Percentiles rank a stretch among this genome's conserved stretches.
Conservation (phyloP, 495 filamentous ascomycete genomes). For the Podospora appendiculata region DNA sequence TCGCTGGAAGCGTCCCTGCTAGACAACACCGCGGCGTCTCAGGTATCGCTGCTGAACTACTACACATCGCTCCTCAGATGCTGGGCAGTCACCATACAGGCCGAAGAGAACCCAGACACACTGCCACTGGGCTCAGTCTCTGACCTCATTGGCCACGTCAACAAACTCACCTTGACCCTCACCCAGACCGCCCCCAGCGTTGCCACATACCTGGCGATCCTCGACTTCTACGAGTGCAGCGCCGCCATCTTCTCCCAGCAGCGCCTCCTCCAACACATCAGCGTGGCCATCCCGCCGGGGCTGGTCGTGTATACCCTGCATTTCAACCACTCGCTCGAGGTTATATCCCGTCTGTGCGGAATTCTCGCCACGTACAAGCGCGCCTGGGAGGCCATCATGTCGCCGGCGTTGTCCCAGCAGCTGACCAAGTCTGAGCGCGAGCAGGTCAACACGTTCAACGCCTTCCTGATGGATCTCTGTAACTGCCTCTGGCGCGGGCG, state of each 20-base stretch:
- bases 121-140: slow-evolving; percentile 30
- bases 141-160: slow-evolving; percentile 48
- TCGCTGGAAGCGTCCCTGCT: slow-evolving; percentile 54
- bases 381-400: slow-evolving; percentile 62
- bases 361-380: slow-evolving; percentile 63
- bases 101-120: slow-evolving; percentile 14
- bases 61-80: slow-evolving; percentile 62
- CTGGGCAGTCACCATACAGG: slow-evolving; percentile 51
- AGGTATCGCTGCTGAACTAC: slow-evolving; percentile 53
- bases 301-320: slow-evolving; percentile 62
- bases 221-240: slow-evolving; percentile 61
- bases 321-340: slow-evolving; percentile 53
- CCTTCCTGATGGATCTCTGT: slow-evolving; percentile 82
- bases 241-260: slow-evolving; percentile 49
- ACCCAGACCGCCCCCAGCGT: slow-evolving; percentile 38
- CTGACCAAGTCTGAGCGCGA: slow-evolving; percentile 36
- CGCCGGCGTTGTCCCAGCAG: slow-evolving; percentile 6
- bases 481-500: slow-evolving; percentile 78
- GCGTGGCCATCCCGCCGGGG: slow-evolving; percentile 59
- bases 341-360: slow-evolving; percentile 63
- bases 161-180: slow-evolving; percentile 54
- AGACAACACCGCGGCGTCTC: slow-evolving; percentile 39
- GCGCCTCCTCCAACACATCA: slow-evolving; percentile 39
- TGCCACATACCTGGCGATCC: slow-evolving; percentile 42
- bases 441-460: slow-evolving; percentile 69